Evolutionary conservation across 176 grass and related monocot genomes (phyloP).

Genomic region (Bonia amplexicaulis): DNA sequence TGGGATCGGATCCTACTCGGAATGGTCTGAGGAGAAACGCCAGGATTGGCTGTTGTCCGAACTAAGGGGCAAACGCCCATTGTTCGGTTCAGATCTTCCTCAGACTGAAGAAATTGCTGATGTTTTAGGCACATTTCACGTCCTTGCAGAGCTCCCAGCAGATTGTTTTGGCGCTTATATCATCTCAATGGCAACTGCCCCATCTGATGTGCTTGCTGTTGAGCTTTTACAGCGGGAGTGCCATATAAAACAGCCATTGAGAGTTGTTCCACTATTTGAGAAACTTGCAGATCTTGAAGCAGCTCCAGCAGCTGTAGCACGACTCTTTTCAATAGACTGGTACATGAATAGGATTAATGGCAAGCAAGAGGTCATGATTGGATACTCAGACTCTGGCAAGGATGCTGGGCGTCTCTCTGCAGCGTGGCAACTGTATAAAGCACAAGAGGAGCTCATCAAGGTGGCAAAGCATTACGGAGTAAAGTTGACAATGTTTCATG

Average conservation of each 20-base stretch:
- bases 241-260: constrained; percentile 65
- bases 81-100: constrained; percentile 87
- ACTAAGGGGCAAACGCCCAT: constrained; percentile 79
- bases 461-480: constrained; percentile 93
- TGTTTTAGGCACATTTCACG: constrained; percentile 81
- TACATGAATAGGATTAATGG: constrained; percentile 90
- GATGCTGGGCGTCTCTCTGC: constrained; percentile 93
- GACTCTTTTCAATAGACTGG: constrained; percentile 93
- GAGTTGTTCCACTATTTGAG: constrained; percentile 96
- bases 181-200: constrained; percentile 95
- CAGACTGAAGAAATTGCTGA: constrained; percentile 83
- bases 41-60: constrained; percentile 89
- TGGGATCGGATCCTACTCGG: constrained; percentile 83
- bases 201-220: constrained; percentile 96
- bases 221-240: constrained; percentile 87
- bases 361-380: constrained; percentile 99
- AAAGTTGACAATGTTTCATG: constrained; percentile 98
- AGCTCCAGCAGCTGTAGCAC: constrained; percentile 75
- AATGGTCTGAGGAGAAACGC: constrained; percentile 95
- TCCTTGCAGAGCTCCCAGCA: constrained; percentile 79
- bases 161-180: constrained; percentile 93
- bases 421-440: constrained; percentile 96
- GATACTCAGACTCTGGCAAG: constrained; percentile 98
- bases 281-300: constrained; percentile 93
- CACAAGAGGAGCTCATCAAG: constrained; percentile 96